Percentiles rank a stretch among this genome's conserved stretches.
These are phyloP conservation scores for Salix arbutifolia DNA, from an alignment of 345 rosid genomes.

Conservation along the genomic window DNA sequence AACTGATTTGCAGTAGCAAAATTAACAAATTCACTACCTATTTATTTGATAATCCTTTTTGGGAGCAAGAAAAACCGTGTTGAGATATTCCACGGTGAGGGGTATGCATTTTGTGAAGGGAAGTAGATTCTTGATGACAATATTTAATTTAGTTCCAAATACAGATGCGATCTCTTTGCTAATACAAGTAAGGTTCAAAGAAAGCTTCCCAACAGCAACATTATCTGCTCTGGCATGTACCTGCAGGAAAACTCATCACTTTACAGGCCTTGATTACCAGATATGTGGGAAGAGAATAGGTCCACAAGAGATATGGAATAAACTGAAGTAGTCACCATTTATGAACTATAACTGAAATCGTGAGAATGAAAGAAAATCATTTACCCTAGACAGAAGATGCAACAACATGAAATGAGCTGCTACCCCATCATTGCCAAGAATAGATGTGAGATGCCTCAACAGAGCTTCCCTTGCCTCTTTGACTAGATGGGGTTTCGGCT, in stretches of 20 bases:
- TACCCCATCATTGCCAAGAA: constrained; percentile 76
- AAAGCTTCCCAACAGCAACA: constrained; percentile 88
- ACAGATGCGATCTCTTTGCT: constrained; percentile 61
- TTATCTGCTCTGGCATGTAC: constrained; percentile 74
- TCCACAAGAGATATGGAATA: background rate
- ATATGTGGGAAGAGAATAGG: background rate
- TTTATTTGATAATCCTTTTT: constrained; percentile 74
- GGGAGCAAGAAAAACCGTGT: constrained; percentile 60
- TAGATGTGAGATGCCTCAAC: constrained; percentile 54
- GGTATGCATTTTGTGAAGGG: constrained; percentile 64
- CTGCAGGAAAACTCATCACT: constrained; percentile 27
- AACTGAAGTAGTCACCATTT: too few relatives aligned
- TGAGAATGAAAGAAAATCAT: constrained; percentile 2
- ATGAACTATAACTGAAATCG: background rate
- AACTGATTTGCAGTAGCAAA: background rate
- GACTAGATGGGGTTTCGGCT: constrained; percentile 54
- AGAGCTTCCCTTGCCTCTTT: constrained; percentile 63
- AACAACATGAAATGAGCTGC: constrained; percentile 67
- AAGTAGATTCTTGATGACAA: constrained; percentile 52
- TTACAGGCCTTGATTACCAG: background rate
- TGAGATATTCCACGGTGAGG: constrained; percentile 67
- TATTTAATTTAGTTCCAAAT: constrained; percentile 48
- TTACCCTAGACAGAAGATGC: constrained; percentile 78
- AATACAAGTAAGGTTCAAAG: constrained; percentile 62
- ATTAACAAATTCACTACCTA: constrained; percentile 36